Conservation (phyloP, 2,329 filamentous ascomycete genomes). For the Scopulariopsis brevicaulis region DNA sequence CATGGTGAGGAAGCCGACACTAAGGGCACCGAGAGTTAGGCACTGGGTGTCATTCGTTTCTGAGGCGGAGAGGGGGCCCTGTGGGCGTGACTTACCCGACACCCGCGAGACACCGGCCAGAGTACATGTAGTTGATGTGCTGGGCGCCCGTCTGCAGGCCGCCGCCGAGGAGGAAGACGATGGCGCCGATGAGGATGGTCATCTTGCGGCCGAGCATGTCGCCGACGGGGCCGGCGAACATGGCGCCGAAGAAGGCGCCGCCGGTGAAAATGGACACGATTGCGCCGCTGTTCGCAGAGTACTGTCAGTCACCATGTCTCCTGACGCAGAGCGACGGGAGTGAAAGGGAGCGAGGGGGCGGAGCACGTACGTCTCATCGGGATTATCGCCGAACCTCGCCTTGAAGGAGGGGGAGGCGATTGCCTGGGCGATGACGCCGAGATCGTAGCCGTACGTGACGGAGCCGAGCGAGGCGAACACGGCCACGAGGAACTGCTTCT, state of each 20-base stretch:
- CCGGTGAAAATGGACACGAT: slow-evolving; percentile 73
- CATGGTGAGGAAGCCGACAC: slow-evolving; percentile 30
- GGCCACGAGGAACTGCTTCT: slow-evolving; percentile 33
- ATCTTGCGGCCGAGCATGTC: slow-evolving; percentile 56
- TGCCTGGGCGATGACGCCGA: slow-evolving; percentile 40
- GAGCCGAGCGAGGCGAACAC: slow-evolving; percentile 45
- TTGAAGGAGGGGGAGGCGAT: slow-evolving; percentile 35
- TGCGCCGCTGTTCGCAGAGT: slow-evolving; percentile 36
- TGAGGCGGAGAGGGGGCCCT: neutral
- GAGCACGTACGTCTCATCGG: slow-evolving; percentile 1
- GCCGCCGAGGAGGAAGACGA: slow-evolving; percentile 64
- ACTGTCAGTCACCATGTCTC: neutral
- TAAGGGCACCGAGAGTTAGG: slow-evolving; percentile 11
- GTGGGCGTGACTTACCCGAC: slow-evolving; percentile 25
- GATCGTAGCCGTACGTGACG: slow-evolving; percentile 43
- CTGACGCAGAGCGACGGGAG: neutral
- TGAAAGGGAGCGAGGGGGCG: neutral
- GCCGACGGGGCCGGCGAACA: slow-evolving; percentile 49
- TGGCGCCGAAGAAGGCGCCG: slow-evolving; percentile 60
- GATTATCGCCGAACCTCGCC: slow-evolving; percentile 5
- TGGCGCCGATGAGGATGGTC: slow-evolving; percentile 61
- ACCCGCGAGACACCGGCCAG: slow-evolving; percentile 58
- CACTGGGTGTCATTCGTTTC: neutral
- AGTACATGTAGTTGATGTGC: slow-evolving; percentile 49
- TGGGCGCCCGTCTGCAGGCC: slow-evolving; percentile 60